Evolutionary conservation across 495 filamentous ascomycete species (phyloP).

Genomic region (Penicillium coprophilum): DNA sequence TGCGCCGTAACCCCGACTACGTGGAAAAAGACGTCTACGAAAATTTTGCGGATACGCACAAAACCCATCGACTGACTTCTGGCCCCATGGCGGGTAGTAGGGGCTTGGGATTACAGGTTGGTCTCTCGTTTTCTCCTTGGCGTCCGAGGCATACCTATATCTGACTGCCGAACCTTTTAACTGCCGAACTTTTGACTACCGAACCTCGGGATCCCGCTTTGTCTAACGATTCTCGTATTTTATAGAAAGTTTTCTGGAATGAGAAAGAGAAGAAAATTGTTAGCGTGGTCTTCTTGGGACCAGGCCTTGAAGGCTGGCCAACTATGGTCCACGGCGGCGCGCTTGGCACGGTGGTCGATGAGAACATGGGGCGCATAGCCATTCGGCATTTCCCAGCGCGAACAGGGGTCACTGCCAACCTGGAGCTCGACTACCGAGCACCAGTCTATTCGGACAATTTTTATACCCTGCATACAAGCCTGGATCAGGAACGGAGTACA

Average conservation of each 20-base stretch:
- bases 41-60: constrained; percentile 41
- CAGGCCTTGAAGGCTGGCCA: constrained; percentile 68
- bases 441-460: constrained; percentile 58
- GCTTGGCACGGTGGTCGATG: constrained; percentile 70
- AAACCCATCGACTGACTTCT: constrained; percentile 37
- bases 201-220: constrained; percentile 20
- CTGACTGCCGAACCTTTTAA: constrained; percentile 7
- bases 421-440: constrained; percentile 62
- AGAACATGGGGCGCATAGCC: constrained; percentile 49
- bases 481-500: constrained; percentile 49
- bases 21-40: constrained; percentile 56
- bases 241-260: constrained; percentile 53
- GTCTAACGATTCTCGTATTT: constrained; percentile 26
- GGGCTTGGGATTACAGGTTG: constrained; percentile 46
- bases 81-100: constrained; percentile 43
- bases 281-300: constrained; percentile 64
- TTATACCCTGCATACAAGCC: constrained; percentile 59
- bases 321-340: constrained; percentile 73
- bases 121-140: constrained; percentile 15
- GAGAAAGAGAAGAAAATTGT: constrained; percentile 45
- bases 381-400: constrained; percentile 40
- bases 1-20: constrained; percentile 55
- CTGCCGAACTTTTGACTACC: constrained; percentile 22
- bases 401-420: constrained; percentile 61
- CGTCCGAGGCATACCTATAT: not conserved